These are phyloP conservation scores for Didymella arachidicola DNA, from an alignment of 2,329 filamentous ascomycete species.

Conservation along the genomic window DNA sequence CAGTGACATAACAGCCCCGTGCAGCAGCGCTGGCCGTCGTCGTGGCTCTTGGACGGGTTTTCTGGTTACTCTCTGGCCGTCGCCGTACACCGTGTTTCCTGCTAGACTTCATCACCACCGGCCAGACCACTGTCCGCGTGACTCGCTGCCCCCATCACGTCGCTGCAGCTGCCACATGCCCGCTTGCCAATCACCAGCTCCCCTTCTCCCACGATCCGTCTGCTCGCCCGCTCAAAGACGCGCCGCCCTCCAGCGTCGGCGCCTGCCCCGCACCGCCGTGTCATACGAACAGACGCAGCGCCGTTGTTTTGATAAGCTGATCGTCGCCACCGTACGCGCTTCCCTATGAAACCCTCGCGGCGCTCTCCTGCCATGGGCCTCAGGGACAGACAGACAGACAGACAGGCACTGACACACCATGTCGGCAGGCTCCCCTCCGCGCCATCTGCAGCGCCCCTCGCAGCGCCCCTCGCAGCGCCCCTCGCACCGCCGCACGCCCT, in stretches of 20 bases:
- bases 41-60: not conserved
- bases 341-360: conserved; percentile 15
- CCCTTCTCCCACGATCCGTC: conserved; percentile 39
- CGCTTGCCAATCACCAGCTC: conserved; percentile 42
- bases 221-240: conserved; percentile 15
- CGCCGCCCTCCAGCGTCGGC: conserved; percentile 5
- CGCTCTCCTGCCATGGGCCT: conserved; percentile 4
- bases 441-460: conserved; percentile 29
- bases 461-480: conserved; percentile 41
- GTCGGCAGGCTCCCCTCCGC: conserved; percentile 43
- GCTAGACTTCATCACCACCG: not conserved
- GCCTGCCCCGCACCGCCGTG: conserved; percentile 28
- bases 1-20: conserved; percentile 29
- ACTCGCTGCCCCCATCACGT: not conserved
- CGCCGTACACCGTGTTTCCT: not conserved
- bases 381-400: conserved; percentile 20
- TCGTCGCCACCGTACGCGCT: conserved; percentile 32
- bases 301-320: conserved; percentile 21
- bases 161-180: conserved; percentile 29
- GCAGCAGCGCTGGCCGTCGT: conserved; percentile 8
- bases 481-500: conserved; percentile 42
- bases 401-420: conserved; percentile 32
- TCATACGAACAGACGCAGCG: conserved; percentile 38
- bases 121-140: conserved; percentile 14
- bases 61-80: not conserved